These are phyloP conservation scores for Lyophyllum shimeji DNA, from an alignment of 768 basidiomycete species.

Conservation along the genomic window DNA sequence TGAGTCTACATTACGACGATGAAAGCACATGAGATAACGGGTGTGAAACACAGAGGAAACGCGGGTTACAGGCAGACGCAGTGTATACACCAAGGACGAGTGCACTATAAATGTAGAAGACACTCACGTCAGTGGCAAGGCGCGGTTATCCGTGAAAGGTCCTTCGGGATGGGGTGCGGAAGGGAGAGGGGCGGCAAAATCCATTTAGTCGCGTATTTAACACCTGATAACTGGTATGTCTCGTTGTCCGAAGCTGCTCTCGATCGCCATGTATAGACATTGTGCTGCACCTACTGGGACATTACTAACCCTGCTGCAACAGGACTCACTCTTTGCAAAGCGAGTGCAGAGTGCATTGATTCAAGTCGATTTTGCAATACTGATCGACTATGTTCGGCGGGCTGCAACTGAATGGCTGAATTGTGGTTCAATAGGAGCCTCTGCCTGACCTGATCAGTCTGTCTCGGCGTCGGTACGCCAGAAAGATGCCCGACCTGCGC, in stretches of 20 bases:
- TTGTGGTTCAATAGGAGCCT: slow-evolving; percentile 11
- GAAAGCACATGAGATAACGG: neutral
- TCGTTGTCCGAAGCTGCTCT: neutral
- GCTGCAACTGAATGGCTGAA: neutral
- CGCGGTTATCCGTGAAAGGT: neutral
- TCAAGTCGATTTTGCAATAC: neutral
- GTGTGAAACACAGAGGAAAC: neutral
- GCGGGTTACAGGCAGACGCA: neutral
- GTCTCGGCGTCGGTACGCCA: neutral
- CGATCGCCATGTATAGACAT: slow-evolving; percentile 1
- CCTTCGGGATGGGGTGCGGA: neutral
- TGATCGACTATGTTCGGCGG: neutral
- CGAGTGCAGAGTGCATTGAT: neutral
- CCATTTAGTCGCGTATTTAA: neutral
- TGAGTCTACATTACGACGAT: neutral
- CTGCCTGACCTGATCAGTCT: neutral
- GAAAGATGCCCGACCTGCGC: neutral
- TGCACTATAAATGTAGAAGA: neutral
- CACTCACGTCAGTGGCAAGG: neutral
- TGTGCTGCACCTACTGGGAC: neutral
- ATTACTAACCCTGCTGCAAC: neutral
- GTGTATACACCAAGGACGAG: neutral
- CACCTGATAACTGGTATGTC: neutral
- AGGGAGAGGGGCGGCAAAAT: neutral
- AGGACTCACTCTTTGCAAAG: neutral